Conservation (phyloP, 176 grass and related monocot species). For the Aegilops umbellulata region DNA sequence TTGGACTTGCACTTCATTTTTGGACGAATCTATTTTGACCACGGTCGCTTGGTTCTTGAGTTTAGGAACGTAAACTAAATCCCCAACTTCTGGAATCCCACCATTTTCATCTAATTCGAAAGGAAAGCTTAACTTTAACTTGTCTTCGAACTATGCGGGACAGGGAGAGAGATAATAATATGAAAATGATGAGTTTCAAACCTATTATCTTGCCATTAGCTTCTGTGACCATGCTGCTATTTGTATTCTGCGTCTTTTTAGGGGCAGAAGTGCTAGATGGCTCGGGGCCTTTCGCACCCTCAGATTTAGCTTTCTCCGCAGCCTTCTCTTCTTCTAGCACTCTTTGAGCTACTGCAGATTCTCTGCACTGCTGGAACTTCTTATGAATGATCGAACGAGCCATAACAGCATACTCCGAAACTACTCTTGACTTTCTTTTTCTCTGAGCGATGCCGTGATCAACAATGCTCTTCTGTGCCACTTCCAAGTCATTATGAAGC, state of each 20-base stretch:
- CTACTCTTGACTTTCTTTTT: conserved; percentile 57
- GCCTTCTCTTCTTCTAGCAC: conserved; percentile 26
- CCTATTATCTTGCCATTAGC: conserved; percentile 22
- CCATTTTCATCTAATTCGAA: conserved; percentile 39
- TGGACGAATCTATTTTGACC: conserved; percentile 54
- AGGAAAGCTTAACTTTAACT: neutral
- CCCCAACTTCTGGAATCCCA: conserved; percentile 49
- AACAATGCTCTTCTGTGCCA: conserved; percentile 53
- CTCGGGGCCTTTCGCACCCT: conserved; percentile 21
- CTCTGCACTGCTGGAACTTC: conserved; percentile 54
- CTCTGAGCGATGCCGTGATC: conserved; percentile 49
- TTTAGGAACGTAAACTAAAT: conserved; percentile 58
- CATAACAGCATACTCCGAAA: conserved; percentile 56
- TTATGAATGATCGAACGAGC: conserved; percentile 61
- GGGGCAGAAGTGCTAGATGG: neutral
- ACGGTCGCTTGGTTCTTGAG: conserved; percentile 58
- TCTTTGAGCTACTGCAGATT: conserved; percentile 53
- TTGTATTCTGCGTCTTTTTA: conserved; percentile 12
- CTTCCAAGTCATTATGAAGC: conserved; percentile 49
- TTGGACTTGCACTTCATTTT: conserved; percentile 59
- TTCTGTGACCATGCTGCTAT: neutral
- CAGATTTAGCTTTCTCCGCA: conserved; percentile 11
- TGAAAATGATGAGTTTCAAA: neutral
- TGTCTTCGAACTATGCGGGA: neutral
- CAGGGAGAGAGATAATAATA: neutral